These are phyloP conservation scores for Neurospora discreta DNA, from an alignment of 495 filamentous ascomycete species.

Conservation along the genomic window DNA sequence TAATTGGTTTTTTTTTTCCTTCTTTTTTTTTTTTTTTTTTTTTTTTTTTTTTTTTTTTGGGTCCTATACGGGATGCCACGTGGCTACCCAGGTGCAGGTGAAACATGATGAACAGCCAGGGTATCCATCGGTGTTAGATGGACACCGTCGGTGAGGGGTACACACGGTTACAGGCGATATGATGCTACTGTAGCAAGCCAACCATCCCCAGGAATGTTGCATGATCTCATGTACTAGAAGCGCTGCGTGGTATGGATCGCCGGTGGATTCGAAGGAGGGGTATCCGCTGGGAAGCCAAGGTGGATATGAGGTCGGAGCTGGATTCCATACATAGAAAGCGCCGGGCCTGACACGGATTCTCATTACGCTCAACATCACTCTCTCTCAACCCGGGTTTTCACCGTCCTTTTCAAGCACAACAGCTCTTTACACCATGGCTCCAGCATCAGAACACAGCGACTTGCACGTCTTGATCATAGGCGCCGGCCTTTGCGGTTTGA, in stretches of 20 bases:
- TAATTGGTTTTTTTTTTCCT: neutral
- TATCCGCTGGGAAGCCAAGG: neutral
- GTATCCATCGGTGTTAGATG: no score
- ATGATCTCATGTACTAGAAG: neutral
- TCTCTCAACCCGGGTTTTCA: neutral
- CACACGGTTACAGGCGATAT: neutral
- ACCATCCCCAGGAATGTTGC: neutral
- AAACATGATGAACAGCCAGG: neutral
- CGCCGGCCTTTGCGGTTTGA: constrained; percentile 25
- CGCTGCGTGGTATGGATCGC: neutral
- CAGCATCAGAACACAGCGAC: neutral
- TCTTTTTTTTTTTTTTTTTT: no score
- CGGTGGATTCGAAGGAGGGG: neutral
- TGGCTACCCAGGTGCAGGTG: neutral
- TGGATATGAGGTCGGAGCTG: neutral
- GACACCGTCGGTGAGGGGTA: neutral
- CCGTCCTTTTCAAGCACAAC: neutral
- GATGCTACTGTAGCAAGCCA: neutral
- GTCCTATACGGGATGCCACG: neutral
- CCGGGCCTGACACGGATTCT: neutral
- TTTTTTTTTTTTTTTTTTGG: no score
- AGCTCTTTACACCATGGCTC: neutral
- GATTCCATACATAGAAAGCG: neutral
- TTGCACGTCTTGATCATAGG: constrained; percentile 19
- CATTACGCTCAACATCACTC: neutral